Base-by-base conservation (phyloP, 2,329 filamentous ascomycete genomes). In the Huntiella decipiens region DNA sequence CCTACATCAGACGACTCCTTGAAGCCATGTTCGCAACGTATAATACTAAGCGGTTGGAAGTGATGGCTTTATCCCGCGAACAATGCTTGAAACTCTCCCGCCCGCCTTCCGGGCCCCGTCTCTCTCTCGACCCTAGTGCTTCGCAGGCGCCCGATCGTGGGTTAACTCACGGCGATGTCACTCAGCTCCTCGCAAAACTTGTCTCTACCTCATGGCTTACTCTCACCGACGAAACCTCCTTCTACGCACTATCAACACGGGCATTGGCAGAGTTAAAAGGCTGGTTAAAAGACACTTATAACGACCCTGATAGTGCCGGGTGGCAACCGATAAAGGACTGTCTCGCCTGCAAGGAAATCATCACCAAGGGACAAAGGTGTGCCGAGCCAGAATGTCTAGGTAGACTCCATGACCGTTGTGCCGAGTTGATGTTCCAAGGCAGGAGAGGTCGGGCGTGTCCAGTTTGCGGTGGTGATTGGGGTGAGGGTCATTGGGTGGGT, bases 1-100 rank as follows among this genome's bases (percentile, higher is more conserved):
- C 82, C 0, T 98, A 85, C 58, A 74, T 96, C 46, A 91, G 92
- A 61, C 71, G 91, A 6, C 60, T 95, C 3, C 71, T 98, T 1
- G 87, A 95, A 58, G 77, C 73, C 54, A 93, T 98, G 74, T 98
- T 96, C 57, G 84, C 92, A 52, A 80, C 74, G 15, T 77, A 85
- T 64, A 96, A 96, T 57, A 84, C 78, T 0, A 70, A 67, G 6
- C 68, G 75, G n/a, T 74, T 77, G 55, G 88, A 98, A 61, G 73
- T 85, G 19, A 79, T 95, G 73, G 86, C 83, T 3, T 65, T 96
- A 3, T 81, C 76, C 10, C 71, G 74, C 38, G 84, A 85, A 59
- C 78, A 94, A 55, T 87, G 87, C 3, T 66, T 82, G 45, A 78
- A 83, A 53, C 63, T 92, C 41, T 66, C 74, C 7, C 64, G 72